Conservation (phyloP, 1,284 basidiomycete species). For the Papiliotrema nemorosa region DNA sequence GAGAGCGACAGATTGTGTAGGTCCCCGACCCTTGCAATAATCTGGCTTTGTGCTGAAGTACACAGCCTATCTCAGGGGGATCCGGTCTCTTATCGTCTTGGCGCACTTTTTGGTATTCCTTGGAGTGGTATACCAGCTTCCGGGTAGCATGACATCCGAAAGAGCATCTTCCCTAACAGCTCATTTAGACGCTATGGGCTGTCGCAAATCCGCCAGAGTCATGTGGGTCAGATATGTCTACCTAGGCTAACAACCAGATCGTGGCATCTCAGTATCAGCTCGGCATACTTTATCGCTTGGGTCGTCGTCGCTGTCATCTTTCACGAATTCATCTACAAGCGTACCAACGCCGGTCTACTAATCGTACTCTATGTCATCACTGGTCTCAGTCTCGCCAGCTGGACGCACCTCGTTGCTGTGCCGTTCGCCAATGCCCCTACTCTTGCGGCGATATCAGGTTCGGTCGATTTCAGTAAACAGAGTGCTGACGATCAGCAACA, state of each 20-base stretch:
- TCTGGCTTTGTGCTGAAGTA: too few relatives aligned
- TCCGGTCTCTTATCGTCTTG: slow-evolving; percentile 61
- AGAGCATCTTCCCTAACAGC: slow-evolving; percentile 60
- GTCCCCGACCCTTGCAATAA: slow-evolving; percentile 35
- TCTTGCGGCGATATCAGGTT: slow-evolving; percentile 26
- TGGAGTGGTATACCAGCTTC: slow-evolving; percentile 62
- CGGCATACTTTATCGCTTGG: slow-evolving; percentile 64
- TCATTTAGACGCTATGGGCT: slow-evolving; percentile 70
- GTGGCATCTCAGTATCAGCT: slow-evolving; percentile 61
- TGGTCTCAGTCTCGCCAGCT: slow-evolving; percentile 49
- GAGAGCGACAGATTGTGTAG: slow-evolving; percentile 58
- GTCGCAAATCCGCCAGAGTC: slow-evolving; percentile 63
- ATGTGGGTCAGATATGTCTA: slow-evolving; percentile 49
- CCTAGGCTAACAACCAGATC: slow-evolving; percentile 51
- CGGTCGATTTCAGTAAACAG: not conserved
- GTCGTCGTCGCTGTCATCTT: slow-evolving; percentile 61
- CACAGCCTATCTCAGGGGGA: slow-evolving; percentile 60
- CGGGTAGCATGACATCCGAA: slow-evolving; percentile 63
- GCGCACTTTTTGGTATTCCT: slow-evolving; percentile 64
- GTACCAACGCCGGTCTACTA: slow-evolving; percentile 60
- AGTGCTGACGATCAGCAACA: slow-evolving; percentile 51
- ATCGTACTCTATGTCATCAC: slow-evolving; percentile 64
- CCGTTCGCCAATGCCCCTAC: slow-evolving; percentile 27
- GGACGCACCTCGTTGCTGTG: slow-evolving; percentile 29
- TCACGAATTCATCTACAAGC: slow-evolving; percentile 62